Evolutionary conservation across 2,329 filamentous ascomycete genomes (phyloP).

Genomic region (Periconia macrospinosa): DNA sequence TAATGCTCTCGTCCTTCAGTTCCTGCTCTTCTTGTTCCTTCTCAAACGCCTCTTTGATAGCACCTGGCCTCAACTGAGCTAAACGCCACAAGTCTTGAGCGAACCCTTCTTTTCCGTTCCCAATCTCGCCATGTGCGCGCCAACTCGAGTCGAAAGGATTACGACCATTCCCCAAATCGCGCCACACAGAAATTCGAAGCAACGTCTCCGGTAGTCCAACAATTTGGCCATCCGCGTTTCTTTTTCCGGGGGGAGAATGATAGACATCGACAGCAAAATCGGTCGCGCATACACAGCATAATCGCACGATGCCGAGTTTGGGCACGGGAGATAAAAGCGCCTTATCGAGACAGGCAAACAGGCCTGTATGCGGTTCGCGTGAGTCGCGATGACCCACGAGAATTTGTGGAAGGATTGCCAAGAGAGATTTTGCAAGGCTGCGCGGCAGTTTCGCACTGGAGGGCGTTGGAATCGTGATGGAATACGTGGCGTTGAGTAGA

Average conservation of each 20-base stretch:
- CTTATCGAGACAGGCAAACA: constrained; percentile 24
- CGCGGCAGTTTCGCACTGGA: neutral
- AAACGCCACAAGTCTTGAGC: constrained; percentile 7
- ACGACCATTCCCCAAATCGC: constrained; percentile 26
- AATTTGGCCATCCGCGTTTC: neutral
- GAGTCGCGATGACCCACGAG: constrained; percentile 28
- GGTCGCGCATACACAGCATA: constrained; percentile 27
- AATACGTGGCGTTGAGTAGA: constrained; percentile 21
- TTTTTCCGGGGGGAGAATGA: constrained; percentile 5
- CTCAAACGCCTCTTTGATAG: constrained; percentile 24
- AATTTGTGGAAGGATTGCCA: constrained; percentile 25
- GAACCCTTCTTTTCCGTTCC: constrained; percentile 1
- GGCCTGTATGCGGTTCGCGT: constrained; percentile 22
- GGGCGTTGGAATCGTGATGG: neutral
- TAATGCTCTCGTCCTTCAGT: neutral
- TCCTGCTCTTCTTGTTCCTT: neutral
- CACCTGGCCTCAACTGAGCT: constrained; percentile 13
- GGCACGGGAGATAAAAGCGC: constrained; percentile 8
- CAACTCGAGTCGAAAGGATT: constrained; percentile 29
- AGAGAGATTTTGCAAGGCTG: constrained; percentile 6
- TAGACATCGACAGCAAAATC: constrained; percentile 23
- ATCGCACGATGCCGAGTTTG: constrained; percentile 15
- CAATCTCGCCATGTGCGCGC: constrained; percentile 30
- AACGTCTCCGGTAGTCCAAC: constrained; percentile 8
- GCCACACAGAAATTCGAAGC: constrained; percentile 24